Evolutionary conservation across 805 yeast genomes (phyloP).

Genomic region (Metschnikowia continentalis): DNA sequence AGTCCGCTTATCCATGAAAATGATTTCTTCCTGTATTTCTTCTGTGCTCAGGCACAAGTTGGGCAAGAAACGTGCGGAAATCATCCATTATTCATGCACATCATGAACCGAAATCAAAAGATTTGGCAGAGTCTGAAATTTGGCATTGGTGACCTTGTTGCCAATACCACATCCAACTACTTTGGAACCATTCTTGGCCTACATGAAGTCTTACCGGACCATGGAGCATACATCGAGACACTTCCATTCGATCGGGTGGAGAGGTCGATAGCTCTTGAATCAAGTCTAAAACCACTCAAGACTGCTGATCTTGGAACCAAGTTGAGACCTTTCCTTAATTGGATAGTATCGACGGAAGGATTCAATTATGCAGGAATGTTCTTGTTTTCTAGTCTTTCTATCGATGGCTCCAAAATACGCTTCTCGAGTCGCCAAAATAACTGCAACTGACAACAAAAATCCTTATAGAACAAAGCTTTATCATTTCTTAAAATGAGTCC

Average conservation of each 20-base stretch:
- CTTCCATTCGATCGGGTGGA: slow-evolving; percentile 12
- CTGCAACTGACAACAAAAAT: background rate
- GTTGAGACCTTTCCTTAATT: slow-evolving; percentile 4
- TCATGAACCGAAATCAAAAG: background rate
- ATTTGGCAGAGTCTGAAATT: background rate
- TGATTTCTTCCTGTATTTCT: slow-evolving; percentile 12
- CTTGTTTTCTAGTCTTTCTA: slow-evolving; percentile 4
- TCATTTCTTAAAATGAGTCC: background rate
- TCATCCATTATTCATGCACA: background rate
- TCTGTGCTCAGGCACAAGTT: slow-evolving; percentile 3
- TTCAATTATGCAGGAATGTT: slow-evolving; percentile 9
- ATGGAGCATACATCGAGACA: background rate
- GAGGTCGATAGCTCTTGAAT: slow-evolving; percentile 4
- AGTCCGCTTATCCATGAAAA: slow-evolving; percentile 6
- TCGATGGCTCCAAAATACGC: background rate
- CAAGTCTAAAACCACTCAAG: slow-evolving; percentile 2
- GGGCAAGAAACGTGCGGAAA: background rate
- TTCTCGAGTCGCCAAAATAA: background rate
- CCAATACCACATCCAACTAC: slow-evolving; percentile 7
- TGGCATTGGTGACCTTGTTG: slow-evolving; percentile 5
- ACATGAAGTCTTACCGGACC: background rate
- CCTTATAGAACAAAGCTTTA: background rate
- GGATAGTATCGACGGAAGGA: slow-evolving; percentile 15
- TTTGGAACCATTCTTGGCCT: slow-evolving; percentile 8
- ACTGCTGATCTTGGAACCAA: background rate